phyloP scores from a whole-genome alignment of 495 filamentous ascomycete genomes.

The Pyrenopolyporus hunteri region DNA sequence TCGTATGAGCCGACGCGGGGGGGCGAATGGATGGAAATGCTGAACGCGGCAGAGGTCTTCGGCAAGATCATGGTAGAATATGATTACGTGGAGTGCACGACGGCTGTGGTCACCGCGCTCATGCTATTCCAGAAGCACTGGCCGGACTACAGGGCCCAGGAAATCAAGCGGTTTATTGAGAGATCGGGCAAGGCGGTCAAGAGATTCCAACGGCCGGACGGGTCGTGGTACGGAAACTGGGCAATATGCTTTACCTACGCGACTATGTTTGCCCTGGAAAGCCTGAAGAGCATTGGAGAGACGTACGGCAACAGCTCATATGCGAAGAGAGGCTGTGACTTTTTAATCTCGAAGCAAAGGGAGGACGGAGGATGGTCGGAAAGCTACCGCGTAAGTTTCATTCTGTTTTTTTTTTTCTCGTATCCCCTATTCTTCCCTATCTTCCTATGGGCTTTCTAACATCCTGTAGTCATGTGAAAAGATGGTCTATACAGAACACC shows the following conservation, averaged over 20 bases:
- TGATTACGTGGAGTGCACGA: conserved; percentile 97
- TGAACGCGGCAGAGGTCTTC: conserved; percentile 97
- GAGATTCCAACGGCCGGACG: conserved; percentile 75
- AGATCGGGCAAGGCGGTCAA: conserved; percentile 83
- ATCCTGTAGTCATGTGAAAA: conserved; percentile 59
- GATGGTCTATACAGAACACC: conserved; percentile 57
- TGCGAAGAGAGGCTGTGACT: conserved; percentile 79
- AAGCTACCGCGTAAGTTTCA: conserved; percentile 74
- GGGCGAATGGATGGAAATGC: conserved; percentile 74
- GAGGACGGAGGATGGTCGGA: conserved; percentile 97
- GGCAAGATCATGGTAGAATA: conserved; percentile 98
- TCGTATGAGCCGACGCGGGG: conserved; percentile 87
- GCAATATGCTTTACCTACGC: conserved; percentile 98
- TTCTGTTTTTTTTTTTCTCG: not conserved
- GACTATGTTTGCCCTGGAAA: conserved; percentile 91
- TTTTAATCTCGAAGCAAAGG: conserved; percentile 80
- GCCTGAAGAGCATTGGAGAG: conserved; percentile 80
- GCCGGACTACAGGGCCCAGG: conserved; percentile 75
- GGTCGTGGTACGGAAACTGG: conserved; percentile 96
- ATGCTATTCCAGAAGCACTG: conserved; percentile 80
- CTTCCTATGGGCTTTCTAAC: conserved; percentile 28
- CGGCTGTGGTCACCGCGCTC: conserved; percentile 89
- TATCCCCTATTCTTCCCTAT: no score
- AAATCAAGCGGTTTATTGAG: conserved; percentile 73
- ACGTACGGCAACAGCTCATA: conserved; percentile 73